Base-by-base conservation (phyloP, 371 early-diverging fungal genomes). In the Neoconidiobolus thromboides region DNA sequence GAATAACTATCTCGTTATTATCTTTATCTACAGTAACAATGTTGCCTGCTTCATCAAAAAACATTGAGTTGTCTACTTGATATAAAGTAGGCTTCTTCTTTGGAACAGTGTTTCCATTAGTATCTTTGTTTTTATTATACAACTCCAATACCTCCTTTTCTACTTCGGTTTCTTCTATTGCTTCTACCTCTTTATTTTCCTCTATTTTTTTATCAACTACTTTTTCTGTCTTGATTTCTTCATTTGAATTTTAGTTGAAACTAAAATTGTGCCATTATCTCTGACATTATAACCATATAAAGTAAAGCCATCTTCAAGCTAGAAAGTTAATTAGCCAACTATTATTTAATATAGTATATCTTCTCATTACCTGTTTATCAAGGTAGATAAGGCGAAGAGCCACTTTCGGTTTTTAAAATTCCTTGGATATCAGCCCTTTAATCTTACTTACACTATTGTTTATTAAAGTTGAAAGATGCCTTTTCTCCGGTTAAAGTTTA, bases 201-300 rank as follows among this genome's bases (percentile, higher is more conserved):
- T 26, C 26, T 26, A 26, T 26, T 26, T 26, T 26, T 26, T 26
- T 26, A 26, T 26, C 26, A 26, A 26, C 26, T 26, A 26, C 26
- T 26, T 26, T 26, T 26, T 26, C 26, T 26, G 26, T 26, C 26
- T 26, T 26, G 26, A 26, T 26, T 50, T 38, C 9, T 15, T 9
- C 10, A 54, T 12, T 10, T 53, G 39, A 3, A 43, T 7, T 52
- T 60, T 64, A 9, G 10, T n/a, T 52, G 26, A 51, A 12, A 60
- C 51, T 38, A 61, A 47, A 9, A 63, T 57, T 9, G 62, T 62
- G 15, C 51, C 58, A n/a, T 53, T 55, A 38, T 59, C 43, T 36
- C 61, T 59, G 3, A 68, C 62, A 39, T 60, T 59, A 42, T 63
- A 68, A 46, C 63, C 61, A 48, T 60, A 65, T 0, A 65, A 49